Evolutionary conservation across 2,329 filamentous ascomycete species (phyloP), one percentile per base, ranked within the genome.

Genomic region (Nigrospora sphaerica): DNA sequence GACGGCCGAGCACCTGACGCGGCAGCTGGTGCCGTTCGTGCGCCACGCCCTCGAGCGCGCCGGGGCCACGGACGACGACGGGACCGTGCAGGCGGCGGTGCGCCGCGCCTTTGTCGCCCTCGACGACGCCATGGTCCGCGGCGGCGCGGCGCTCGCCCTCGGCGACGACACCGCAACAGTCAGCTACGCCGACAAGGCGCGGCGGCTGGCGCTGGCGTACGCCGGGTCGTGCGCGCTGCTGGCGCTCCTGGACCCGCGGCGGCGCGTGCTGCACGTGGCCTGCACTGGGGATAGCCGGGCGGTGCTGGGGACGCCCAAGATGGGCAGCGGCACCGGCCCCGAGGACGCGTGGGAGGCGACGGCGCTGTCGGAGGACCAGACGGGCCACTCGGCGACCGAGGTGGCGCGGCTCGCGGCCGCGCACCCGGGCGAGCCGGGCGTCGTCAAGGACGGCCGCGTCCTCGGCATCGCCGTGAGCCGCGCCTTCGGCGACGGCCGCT

Each of bases 271-370:
- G 0, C 75, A 78, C 19, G 80, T 85, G 3, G 84, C 84, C 1
- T 82, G 80, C 50, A 77, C 78, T 0, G 85, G 85, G 0, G 83
- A 88, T 62, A 86, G 80, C 1, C 73, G 82, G 33, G 82, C 82
- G 12, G 80, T 86, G 0, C 69, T 86, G 0, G 83, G 81, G 1
- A 58, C 58, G 4, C 16, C 5, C 3, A 16, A 12, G n/a, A 9
- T 2, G 23, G 23, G 23, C 23, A 10, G 6, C 5, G 23, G 23
- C 23, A 9, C 5, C 5, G 23, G 10, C 23, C 62, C 71, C 63
- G 67, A 72, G 11, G 44, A 64, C 0, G 66, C 62, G 18, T 86
- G 81, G 68, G 60, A 69, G 2, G 68, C 73, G 1, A 69, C 72
- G 6, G 67, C 76, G 1, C 69, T 88, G 12, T 84, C 81, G 12